Evolutionary conservation across 148 eudicot genomes (phyloP), one percentile per base, ranked within the genome.

Genomic region (Dianthus caryophyllus): DNA sequence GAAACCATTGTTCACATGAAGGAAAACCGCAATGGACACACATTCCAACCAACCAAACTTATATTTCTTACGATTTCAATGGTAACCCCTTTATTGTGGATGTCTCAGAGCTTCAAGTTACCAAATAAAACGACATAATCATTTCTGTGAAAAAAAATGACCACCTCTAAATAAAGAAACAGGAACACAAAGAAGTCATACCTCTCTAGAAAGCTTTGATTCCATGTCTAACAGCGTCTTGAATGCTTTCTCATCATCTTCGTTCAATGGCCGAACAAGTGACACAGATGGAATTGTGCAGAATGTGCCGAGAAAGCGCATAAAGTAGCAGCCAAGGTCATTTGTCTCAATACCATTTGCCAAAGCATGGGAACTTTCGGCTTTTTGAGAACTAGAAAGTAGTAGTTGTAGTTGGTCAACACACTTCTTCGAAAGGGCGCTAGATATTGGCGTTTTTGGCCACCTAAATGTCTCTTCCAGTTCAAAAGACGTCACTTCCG

Each of bases 401-500:
- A 95, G 75, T 43, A 80, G 56, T 65, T 95, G 96, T n/a, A 95
- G 84, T 76, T 95, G 97, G 70, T 88, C 99, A 71, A 95, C 78
- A 66, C 99, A 90, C 83, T 88, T 80, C 77, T 80, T 77, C 57
- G 84, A 80, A 71, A 90, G 90, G 73, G 96, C 81, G 85, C 78
- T 84, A 20, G 99, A 91, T 65, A 78, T 88, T 31, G 96, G 78
- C 1, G 84, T 79, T 77, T 84, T 95, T 18, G 99, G 99, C 99
- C 99, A 95, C 66, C 83, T 77, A 66, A 95, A 86, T 72, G 83
- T 90, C 76, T 95, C 99, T 67, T 85, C 80, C 61, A 95, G 67
- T 70, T 95, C 97, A 76, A 95, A 95, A 70, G 99, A 95, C 64
- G 97, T 95, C 58, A 95, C 88, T 77, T 95, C 96, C 25, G 97